A percentile compares a stretch with the other conserved stretches of the same genome.
Evolutionary conservation across 1,284 basidiomycete species (phyloP).

Genomic region (Peniophora sp.): DNA sequence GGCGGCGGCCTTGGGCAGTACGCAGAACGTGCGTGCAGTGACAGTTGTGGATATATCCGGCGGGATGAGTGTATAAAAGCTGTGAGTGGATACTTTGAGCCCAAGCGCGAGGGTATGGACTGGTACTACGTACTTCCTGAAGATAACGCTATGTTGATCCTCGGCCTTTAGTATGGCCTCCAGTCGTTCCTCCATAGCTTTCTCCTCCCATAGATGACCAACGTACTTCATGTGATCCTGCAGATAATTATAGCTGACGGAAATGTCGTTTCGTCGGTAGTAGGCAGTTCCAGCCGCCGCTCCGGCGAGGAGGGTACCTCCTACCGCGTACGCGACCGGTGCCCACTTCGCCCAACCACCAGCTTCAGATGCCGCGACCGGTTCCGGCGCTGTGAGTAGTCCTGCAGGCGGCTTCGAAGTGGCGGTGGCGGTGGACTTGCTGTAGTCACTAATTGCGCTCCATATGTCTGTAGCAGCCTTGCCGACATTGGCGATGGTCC

Average conservation of each 20-base stretch:
- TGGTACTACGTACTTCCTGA: constrained; percentile 58
- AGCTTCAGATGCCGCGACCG: constrained; percentile 13
- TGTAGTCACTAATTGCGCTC: constrained; percentile 22
- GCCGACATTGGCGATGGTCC: constrained; percentile 64
- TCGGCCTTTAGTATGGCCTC: constrained; percentile 55
- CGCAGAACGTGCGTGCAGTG: constrained; percentile 63
- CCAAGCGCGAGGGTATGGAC: background rate
- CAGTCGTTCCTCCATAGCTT: constrained; percentile 54
- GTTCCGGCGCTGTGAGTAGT: constrained; percentile 15
- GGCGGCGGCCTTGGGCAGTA: constrained; percentile 53
- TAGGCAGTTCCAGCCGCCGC: constrained; percentile 83
- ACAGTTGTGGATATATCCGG: constrained; percentile 46
- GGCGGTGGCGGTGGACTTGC: constrained; percentile 22
- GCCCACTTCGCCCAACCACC: constrained; percentile 56
- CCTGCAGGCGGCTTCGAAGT: constrained; percentile 6
- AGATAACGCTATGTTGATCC: constrained; percentile 54
- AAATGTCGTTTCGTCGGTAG: constrained; percentile 67
- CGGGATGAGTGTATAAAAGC: constrained; percentile 74
- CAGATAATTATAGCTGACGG: constrained; percentile 68
- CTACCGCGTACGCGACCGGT: constrained; percentile 55
- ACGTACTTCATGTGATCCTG: constrained; percentile 91
- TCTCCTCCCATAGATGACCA: constrained; percentile 80
- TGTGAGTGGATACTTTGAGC: constrained; percentile 21
- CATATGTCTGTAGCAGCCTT: constrained; percentile 36
- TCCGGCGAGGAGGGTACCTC: constrained; percentile 70